Evolutionary conservation across 1,284 basidiomycete genomes (phyloP).

Genomic region (Sporisorium sorghi): DNA sequence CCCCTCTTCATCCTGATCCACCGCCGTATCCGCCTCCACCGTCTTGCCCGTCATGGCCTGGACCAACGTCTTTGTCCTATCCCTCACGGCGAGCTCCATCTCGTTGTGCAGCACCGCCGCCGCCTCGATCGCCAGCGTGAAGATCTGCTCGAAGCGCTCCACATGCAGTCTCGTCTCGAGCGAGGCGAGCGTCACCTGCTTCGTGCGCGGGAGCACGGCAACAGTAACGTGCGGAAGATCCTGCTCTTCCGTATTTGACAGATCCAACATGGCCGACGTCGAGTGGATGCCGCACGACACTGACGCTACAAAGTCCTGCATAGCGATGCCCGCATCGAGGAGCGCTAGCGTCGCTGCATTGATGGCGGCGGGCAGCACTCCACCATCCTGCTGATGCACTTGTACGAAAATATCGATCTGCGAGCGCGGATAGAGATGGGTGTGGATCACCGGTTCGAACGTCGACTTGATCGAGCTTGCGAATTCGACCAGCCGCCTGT

Average conservation of each 20-base stretch:
- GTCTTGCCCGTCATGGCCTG: conserved; percentile 60
- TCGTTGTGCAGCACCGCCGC: conserved; percentile 82
- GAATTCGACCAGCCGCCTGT: conserved; percentile 84
- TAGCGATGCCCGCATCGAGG: conserved; percentile 87
- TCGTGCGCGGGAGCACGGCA: conserved; percentile 83
- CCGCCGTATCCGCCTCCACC: conserved; percentile 19
- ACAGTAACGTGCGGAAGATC: conserved; percentile 89
- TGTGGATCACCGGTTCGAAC: conserved; percentile 93
- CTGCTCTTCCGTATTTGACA: conserved; percentile 87
- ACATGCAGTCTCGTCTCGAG: conserved; percentile 95
- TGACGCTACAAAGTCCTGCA: conserved; percentile 88
- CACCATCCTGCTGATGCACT: conserved; percentile 90
- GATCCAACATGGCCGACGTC: conserved; percentile 81
- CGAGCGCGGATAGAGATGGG: conserved; percentile 88
- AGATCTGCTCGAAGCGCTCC: conserved; percentile 89
- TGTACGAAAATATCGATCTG: conserved; percentile 94
- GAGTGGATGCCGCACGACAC: conserved; percentile 73
- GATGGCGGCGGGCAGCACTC: conserved; percentile 88
- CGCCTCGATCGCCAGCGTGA: conserved; percentile 82
- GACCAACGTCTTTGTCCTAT: conserved; percentile 77
- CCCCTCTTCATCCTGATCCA: conserved; percentile 8
- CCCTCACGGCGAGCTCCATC: conserved; percentile 81
- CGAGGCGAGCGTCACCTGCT: conserved; percentile 85
- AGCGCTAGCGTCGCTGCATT: conserved; percentile 94
- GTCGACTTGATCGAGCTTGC: conserved; percentile 88